These are phyloP conservation scores for Fusarium dlaminii DNA, from an alignment of 2,329 filamentous ascomycete species.

Conservation along the genomic window DNA sequence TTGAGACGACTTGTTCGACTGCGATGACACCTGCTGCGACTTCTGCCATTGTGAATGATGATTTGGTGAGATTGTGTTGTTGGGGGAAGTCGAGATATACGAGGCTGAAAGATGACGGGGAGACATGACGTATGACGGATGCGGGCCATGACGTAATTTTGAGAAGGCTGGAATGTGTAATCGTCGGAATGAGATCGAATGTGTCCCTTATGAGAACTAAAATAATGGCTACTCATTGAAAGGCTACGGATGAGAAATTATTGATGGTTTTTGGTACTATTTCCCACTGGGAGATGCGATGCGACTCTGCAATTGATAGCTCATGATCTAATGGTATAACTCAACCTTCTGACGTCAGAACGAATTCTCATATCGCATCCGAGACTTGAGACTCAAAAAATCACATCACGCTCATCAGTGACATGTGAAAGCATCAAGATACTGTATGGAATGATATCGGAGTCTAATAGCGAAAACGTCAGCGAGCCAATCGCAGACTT, in stretches of 20 bases:
- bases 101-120: not conserved
- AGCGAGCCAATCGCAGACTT: not conserved
- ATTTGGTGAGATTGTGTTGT: not conserved
- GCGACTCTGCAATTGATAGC: not conserved
- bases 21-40: slow-evolving; percentile 31
- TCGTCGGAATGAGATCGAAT: not conserved
- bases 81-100: not conserved
- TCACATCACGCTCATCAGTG: rapidly evolving
- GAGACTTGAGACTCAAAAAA: rapidly evolving
- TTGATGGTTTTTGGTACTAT: no score
- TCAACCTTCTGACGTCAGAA: not conserved
- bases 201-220: rapidly evolving
- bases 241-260: rapidly evolving
- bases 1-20: slow-evolving; percentile 33
- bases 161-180: not conserved
- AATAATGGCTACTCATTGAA: rapidly evolving
- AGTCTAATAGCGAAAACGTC: not conserved
- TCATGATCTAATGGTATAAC: not conserved
- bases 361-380: not conserved
- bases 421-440: not conserved
- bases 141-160: slow-evolving; percentile 19
- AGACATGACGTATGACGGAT: slow-evolving; percentile 13
- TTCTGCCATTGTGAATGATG: slow-evolving; percentile 21
- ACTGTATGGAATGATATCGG: not conserved
- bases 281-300: rapidly evolving